Evolutionary conservation across 768 basidiomycete species (phyloP), one percentile per base, ranked within the genome.

Genomic region (Termitomyces eurrhizus): DNA sequence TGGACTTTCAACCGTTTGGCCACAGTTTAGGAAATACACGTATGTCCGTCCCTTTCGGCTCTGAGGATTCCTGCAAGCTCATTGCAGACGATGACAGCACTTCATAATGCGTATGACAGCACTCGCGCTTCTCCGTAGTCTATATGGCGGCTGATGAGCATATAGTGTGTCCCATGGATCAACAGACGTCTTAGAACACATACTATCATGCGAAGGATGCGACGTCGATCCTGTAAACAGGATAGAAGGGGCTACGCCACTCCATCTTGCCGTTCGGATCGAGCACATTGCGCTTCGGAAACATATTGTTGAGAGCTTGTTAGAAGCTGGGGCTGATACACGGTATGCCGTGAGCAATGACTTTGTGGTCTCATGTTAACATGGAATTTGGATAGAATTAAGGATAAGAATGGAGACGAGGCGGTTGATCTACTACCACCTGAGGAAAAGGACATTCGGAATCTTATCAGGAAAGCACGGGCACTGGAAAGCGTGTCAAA

Each of bases 151-250:
- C 46, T 24, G 21, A 24, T 44, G 18, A 14, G 29, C 18, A n/a
- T 52, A 3, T 68, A 88, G 85, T 18, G 83, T 81, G 21, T 77
- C 74, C 37, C 65, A 82, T 45, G 87, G 85, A 26, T 88, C 84
- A 29, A 78, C 78, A 1, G 80, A 81, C 33, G 85, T 88, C 52
- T 76, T 93, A 4, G 90, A 93, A 62, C 78, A 87, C 57, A 83
- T 94, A 64, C 79, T 95, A 37, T 83, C 82, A 5, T 78, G 85
- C 66, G 89, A 92, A 12, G 82, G 79, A 4, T 93, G 91, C 74
- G 92, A 93, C 67, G 90, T 93, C 54, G 92, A 95, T 70, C 84
- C 85, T 18, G 77, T 83, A 67, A 93, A 93, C 72, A 78, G 79
- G 21, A 68, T 89, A 33, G 85, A 88, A 52, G 80, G 80, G 9